Base-by-base conservation (phyloP, 257 asterid genomes). In the Nicotiana benthamiana region DNA sequence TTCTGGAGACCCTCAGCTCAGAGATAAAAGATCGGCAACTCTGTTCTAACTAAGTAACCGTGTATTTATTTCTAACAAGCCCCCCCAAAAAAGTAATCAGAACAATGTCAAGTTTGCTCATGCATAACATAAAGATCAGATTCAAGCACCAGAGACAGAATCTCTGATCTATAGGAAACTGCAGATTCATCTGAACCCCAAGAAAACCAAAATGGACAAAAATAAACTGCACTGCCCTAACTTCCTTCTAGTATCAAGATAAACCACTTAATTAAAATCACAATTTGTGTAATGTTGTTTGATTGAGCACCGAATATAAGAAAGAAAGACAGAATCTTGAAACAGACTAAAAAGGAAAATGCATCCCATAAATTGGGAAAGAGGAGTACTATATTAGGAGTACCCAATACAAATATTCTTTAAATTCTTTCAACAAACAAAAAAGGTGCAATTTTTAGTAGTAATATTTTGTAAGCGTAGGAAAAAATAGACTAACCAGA, bases 401-500 rank as follows among this genome's bases (percentile, higher is more conserved):
- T 40, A 40, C 46, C 36, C 32, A 6, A 36, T 68, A 36, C 54
- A 36, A 36, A 68, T 28, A 68, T 68, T 68, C 30, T 36, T 68
- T 36, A 68, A 36, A 36, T 36, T 68, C 32, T 2, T 68, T 36
- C 43, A 36, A 68, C 76, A 68, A 68, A 68, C 76, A 68, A 68
- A 36, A 40, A n/a, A 68, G 1, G 3, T n/a, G 30, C 76, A 68
- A 68, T 40, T 40, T n/a, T 40, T 40, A 40, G 46, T 1, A 40
- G 9, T 6, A 36, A 36, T 7, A 36, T 7, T 7, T 1, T 40
- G 46, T 40, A 40, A 40, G 46, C 46, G 8, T 40, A 40, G 46
- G 11, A 40, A 40, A 0, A 27, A 60, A 46, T 22, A 81, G 51
- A 32, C 86, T 82, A 28, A 91, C 95, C 94, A 80, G 91, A 77